phyloP scores from a whole-genome alignment of 169 alveolate genomes.

The Plasmodium knowlesi region DNA sequence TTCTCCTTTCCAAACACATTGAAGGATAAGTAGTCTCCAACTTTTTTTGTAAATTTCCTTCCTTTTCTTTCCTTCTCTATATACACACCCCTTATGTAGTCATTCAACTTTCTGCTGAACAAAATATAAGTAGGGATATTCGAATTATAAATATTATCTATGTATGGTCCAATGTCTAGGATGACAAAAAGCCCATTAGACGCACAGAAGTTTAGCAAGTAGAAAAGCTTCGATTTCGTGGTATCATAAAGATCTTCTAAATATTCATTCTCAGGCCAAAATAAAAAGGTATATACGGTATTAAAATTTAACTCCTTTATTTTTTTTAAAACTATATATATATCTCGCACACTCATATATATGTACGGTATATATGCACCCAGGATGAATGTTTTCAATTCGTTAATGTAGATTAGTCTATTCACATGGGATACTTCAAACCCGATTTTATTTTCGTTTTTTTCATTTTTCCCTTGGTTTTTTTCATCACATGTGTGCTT shows the following conservation, averaged over 20 bases:
- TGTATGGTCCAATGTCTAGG: conserved; percentile 71
- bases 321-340: conserved; percentile 61
- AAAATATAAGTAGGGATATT: conserved; percentile 68
- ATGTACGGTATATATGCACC: conserved; percentile 75
- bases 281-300: conserved; percentile 73
- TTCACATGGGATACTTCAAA: conserved; percentile 57
- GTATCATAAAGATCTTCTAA: conserved; percentile 62
- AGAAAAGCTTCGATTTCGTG: conserved; percentile 52
- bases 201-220: conserved; percentile 69
- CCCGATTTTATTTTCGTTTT: not conserved
- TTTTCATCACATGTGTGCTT: conserved; percentile 5
- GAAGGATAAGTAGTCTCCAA: not conserved
- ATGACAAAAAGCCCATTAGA: conserved; percentile 74
- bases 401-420: conserved; percentile 58
- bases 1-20: conserved; percentile 14
- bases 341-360: conserved; percentile 74
- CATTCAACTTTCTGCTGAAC: conserved; percentile 34
- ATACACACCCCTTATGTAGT: conserved; percentile 23
- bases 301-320: conserved; percentile 73
- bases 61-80: not conserved
- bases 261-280: conserved; percentile 76
- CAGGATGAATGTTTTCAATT: conserved; percentile 43
- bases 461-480: not conserved
- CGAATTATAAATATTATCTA: conserved; percentile 57
- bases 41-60: not conserved